A percentile compares a stretch with the other conserved stretches of the same genome.
These are phyloP conservation scores for Lignosus rhinocerotis DNA, from an alignment of 1,284 basidiomycete genomes.

Conservation along the genomic window DNA sequence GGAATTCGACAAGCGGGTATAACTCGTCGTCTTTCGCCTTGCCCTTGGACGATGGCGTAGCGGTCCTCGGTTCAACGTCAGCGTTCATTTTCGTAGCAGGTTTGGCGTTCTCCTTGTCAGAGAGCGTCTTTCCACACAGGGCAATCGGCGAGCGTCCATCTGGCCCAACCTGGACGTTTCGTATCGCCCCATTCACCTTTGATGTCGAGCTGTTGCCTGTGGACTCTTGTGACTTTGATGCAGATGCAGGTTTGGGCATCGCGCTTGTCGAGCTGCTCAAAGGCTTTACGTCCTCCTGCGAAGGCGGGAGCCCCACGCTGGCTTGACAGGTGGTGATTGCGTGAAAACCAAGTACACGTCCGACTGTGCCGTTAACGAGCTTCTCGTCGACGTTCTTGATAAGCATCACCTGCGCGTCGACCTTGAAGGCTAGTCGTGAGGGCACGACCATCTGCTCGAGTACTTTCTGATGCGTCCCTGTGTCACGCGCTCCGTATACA, in stretches of 20 bases:
- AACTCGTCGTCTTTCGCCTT: slow-evolving; percentile 40
- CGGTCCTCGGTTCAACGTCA: slow-evolving; percentile 1
- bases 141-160: slow-evolving; percentile 37
- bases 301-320: slow-evolving; percentile 11
- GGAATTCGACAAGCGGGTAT: slow-evolving; percentile 81
- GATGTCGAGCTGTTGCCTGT: not conserved
- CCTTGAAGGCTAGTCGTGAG: slow-evolving; percentile 38
- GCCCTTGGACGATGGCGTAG: slow-evolving; percentile 24
- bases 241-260: not conserved
- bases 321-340: slow-evolving; percentile 24
- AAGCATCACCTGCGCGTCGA: slow-evolving; percentile 72
- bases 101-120: not conserved
- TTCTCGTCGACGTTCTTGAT: slow-evolving; percentile 59
- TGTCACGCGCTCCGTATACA: slow-evolving; percentile 45
- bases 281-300: not conserved
- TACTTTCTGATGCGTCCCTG: slow-evolving; percentile 41
- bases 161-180: slow-evolving; percentile 33
- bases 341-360: slow-evolving; percentile 37
- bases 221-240: not conserved
- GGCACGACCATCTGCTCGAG: slow-evolving; percentile 39
- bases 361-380: slow-evolving; percentile 40
- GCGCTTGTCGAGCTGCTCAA: not conserved
- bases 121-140: slow-evolving; percentile 2
- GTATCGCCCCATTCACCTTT: slow-evolving; percentile 32
- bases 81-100: not conserved